phyloP scores from a whole-genome alignment of 2,329 filamentous ascomycete species.

The Grosmannia clavigera region DNA sequence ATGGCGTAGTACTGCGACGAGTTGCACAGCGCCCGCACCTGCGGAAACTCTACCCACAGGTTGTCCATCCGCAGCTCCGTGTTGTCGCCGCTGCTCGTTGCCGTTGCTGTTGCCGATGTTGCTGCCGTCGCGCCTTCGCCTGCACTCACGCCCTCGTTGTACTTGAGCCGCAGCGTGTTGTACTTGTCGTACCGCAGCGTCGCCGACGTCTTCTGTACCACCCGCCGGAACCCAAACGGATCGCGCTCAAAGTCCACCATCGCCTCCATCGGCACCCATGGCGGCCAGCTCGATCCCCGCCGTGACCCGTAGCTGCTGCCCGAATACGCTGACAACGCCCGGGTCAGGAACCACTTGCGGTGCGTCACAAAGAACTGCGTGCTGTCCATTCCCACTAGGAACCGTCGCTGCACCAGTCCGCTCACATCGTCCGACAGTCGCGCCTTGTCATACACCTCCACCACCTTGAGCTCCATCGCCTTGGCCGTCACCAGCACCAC shows the following conservation, averaged over 20 bases:
- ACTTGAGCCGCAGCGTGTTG: conserved; percentile 92
- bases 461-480: conserved; percentile 94
- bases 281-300: conserved; percentile 80
- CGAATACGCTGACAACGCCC: conserved; percentile 83
- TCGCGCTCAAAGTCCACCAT: conserved; percentile 95
- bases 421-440: conserved; percentile 86
- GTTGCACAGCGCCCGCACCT: conserved; percentile 88
- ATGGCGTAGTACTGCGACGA: conserved; percentile 95
- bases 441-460: conserved; percentile 96
- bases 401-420: conserved; percentile 86
- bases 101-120: background rate
- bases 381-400: conserved; percentile 91
- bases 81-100: background rate
- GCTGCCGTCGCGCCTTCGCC: conserved; percentile 28
- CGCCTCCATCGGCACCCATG: conserved; percentile 95
- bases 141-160: conserved; percentile 80
- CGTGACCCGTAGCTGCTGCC: conserved; percentile 86
- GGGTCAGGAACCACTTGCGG: conserved; percentile 75
- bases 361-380: conserved; percentile 97
- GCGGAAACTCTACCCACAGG: conserved; percentile 92
- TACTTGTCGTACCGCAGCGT: conserved; percentile 94
- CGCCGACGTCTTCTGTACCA: conserved; percentile 93
- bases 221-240: conserved; percentile 94
- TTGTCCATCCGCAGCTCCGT: conserved; percentile 68
- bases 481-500: conserved; percentile 96